phyloP scores from a whole-genome alignment of 2,329 filamentous ascomycete genomes.

The Aspergillus latus region DNA sequence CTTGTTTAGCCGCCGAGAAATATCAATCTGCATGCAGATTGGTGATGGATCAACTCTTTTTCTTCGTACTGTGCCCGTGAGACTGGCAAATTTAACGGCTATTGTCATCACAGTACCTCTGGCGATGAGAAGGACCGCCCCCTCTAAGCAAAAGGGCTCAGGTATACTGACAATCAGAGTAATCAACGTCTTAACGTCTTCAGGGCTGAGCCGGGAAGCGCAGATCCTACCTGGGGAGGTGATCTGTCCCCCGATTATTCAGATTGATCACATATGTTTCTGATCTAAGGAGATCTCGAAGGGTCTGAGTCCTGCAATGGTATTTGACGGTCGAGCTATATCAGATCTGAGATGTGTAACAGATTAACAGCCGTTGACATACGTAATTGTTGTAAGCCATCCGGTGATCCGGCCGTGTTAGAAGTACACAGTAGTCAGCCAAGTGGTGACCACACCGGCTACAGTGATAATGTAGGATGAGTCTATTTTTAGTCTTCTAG shows the following conservation, averaged over 20 bases:
- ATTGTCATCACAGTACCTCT: neutral
- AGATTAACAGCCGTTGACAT: neutral
- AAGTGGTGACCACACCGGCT: neutral
- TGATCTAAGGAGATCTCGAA: neutral
- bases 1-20: neutral
- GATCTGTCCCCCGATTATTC: conserved; percentile 1
- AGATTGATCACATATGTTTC: conserved; percentile 9
- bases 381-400: neutral
- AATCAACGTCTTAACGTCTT: neutral
- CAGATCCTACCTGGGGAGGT: neutral
- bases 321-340: conserved; percentile 2
- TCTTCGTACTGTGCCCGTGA: neutral
- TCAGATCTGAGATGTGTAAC: conserved; percentile 1
- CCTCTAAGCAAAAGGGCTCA: neutral
- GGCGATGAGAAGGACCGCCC: neutral
- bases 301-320: neutral
- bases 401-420: too few species aligned
- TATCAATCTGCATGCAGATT: neutral
- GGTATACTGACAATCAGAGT: neutral
- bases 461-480: neutral
- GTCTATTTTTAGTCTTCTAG: conserved; percentile 8
- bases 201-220: neutral
- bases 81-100: neutral
- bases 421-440: too few species aligned
- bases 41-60: neutral